Percentiles rank a stretch among this genome's conserved stretches.
Conservation (phyloP, 139 green algal species). For the Chlorella sp. region DNA sequence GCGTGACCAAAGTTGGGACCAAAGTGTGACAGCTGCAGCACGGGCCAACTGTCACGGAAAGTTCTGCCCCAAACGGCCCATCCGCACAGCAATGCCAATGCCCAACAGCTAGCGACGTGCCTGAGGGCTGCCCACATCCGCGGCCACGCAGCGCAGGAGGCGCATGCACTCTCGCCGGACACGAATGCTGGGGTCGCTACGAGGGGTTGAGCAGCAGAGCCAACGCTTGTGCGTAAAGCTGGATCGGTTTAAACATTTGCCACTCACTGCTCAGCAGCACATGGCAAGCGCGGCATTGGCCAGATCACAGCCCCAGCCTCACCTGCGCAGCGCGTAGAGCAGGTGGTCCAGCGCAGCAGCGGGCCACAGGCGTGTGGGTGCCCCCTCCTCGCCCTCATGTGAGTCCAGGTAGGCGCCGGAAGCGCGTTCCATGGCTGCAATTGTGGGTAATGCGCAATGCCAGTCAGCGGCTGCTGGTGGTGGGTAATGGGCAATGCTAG, state of each 20-base stretch:
- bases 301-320: background rate
- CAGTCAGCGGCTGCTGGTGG: no score
- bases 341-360: background rate
- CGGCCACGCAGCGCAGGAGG: background rate
- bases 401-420: background rate
- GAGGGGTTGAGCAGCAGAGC: background rate
- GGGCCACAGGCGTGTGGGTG: background rate
- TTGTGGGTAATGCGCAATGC: no score
- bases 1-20: no score
- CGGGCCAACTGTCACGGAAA: no score
- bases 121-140: background rate
- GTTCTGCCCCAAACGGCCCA: no score
- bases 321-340: constrained; percentile 6
- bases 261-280: no score
- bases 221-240: no score
- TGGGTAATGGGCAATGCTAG: no score
- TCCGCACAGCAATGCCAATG: no score
- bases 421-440: constrained; percentile 20
- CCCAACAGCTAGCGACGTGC: background rate
- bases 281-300: no score
- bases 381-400: background rate
- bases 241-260: no score
- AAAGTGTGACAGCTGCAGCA: no score
- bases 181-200: constrained; percentile 22
- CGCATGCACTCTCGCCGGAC: constrained; percentile 18